Conservation (phyloP, 75 land plant species). For the Chamaecyparis obtusa region DNA sequence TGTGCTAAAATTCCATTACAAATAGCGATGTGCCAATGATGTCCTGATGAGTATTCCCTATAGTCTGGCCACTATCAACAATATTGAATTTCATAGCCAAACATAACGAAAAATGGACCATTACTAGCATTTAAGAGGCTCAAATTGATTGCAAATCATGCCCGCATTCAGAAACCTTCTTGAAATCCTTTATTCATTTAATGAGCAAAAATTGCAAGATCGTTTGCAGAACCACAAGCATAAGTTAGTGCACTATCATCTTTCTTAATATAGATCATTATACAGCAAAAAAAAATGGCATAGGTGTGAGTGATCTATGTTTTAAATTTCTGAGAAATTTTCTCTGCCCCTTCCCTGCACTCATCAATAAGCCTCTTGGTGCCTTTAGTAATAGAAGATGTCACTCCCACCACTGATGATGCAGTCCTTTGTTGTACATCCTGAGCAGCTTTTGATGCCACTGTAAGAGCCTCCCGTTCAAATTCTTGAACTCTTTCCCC, state of each 20-base stretch:
- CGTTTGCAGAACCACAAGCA: neutral
- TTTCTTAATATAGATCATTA: neutral
- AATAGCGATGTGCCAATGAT: neutral
- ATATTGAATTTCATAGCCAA: conserved; percentile 2
- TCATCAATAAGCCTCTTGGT: conserved; percentile 65
- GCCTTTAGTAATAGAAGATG: conserved; percentile 37
- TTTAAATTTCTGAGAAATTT: conserved; percentile 81
- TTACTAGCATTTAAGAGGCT: neutral
- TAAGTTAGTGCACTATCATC: neutral
- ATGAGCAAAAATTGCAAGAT: neutral
- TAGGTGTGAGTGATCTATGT: neutral
- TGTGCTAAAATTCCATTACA: neutral
- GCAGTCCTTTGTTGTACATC: conserved; percentile 28
- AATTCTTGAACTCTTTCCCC: conserved; percentile 17
- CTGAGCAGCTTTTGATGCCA: conserved; percentile 24
- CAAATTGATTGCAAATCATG: neutral
- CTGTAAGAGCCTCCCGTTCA: conserved; percentile 13
- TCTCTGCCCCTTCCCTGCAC: conserved; percentile 78
- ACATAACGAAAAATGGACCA: neutral
- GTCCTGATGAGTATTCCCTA: conserved; percentile 3
- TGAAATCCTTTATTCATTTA: conserved; percentile 4
- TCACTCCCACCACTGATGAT: conserved; percentile 24
- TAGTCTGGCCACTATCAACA: neutral
- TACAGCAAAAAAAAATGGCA: neutral
- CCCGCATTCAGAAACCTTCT: neutral